phyloP scores from a whole-genome alignment of 257 asterid species.

The Haberlea rhodopensis region DNA sequence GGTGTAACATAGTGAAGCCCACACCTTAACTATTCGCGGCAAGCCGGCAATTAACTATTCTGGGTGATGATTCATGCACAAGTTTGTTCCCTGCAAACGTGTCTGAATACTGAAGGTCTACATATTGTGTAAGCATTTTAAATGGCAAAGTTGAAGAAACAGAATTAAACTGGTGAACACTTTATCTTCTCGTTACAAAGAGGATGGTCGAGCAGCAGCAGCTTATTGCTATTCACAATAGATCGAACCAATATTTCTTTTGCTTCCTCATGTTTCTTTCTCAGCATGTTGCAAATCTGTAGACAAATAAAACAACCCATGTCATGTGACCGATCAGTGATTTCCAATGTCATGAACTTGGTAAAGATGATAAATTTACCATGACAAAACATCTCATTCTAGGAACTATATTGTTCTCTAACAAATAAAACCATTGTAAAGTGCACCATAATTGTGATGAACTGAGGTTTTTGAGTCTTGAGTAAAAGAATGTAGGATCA shows the following conservation, averaged over 20 bases:
- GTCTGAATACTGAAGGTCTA: no score
- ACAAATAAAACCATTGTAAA: not conserved
- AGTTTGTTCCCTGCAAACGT: no score
- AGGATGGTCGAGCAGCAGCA: constrained; percentile 77
- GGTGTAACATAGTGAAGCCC: no score
- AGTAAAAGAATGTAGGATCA: constrained; percentile 4
- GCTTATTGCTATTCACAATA: constrained; percentile 73
- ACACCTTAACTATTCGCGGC: no score
- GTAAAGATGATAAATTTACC: not conserved
- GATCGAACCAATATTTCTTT: constrained; percentile 70
- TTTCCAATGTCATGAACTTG: constrained; percentile 7
- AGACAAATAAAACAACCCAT: constrained; percentile 15
- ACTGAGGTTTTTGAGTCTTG: not conserved
- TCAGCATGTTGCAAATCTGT: constrained; percentile 82
- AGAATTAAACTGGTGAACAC: no score
- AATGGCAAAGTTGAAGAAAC: no score
- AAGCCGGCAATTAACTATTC: no score
- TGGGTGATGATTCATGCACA: no score
- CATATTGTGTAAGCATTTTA: no score
- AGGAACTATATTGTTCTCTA: not conserved
- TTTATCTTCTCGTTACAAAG: no score
- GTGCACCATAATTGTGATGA: not conserved
- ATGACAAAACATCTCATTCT: not conserved
- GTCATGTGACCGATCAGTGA: no score
- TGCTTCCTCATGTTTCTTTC: constrained; percentile 77